Base-by-base conservation (phyloP, 495 filamentous ascomycete genomes). In the Aspergillus kassunensis region DNA sequence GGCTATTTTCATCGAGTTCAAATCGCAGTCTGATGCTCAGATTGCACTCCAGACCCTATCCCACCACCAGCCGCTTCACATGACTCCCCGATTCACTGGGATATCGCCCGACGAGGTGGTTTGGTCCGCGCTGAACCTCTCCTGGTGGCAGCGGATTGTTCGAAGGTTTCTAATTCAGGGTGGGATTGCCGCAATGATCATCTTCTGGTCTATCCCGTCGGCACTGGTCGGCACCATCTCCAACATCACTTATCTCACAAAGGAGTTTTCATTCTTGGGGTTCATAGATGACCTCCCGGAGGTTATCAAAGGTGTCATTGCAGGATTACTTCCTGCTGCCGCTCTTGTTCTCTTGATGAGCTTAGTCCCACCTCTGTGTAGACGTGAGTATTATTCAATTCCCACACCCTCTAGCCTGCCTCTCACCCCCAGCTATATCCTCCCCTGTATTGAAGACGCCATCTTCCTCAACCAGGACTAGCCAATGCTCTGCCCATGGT, bases 141-240 rank as follows among this genome's bases (percentile, higher is more conserved):
- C 83, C 41, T 95, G 89, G 89, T 91, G 85, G 85, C 86, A 92
- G 62, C 72, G 79, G 16, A 77, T 91, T 42, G 59, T 90, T 21
- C 87, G 89, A 44, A 73, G 78, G 57, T 81, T 87, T 42, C 71
- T 75, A 12, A 83, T 87, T 10, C 72, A 83, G 33, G 83, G 77
- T 30, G 84, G 87, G 58, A 82, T 95, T 53, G 72, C 75, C 16
- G 88, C 80, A 25, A 67, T 95, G 65, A 86, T 96, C 58, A 80
- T 96, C 53, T 95, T 96, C 69, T 96, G 89, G 89, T 88, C 90
- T 4, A 84, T 96, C 49, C 91, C 91, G 2, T 88, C 95, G 13
- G 87, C 83, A 10, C 70, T 91, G 40, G 89, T 95, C 43, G 90
- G 87, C 59, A 56, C 77, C 3, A 87, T 96, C 56, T 91, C 89